phyloP scores from a whole-genome alignment of 2,329 filamentous ascomycete genomes.

The Clarireedia monteithiana region DNA sequence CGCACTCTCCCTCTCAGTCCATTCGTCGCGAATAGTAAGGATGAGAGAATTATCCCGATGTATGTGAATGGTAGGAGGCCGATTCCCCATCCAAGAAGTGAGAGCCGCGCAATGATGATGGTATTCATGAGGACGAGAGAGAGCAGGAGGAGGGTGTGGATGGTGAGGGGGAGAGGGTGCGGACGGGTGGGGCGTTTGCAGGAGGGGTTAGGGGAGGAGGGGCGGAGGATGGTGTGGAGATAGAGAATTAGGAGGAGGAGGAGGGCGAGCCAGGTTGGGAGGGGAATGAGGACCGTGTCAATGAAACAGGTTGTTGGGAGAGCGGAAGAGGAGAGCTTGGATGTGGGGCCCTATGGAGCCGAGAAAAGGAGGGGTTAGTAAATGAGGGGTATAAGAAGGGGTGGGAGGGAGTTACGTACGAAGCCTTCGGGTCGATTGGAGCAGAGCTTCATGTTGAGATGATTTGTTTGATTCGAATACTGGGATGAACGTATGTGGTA shows the following conservation, averaged over 20 bases:
- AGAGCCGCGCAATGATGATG: slow-evolving; percentile 29
- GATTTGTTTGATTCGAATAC: too few relatives aligned
- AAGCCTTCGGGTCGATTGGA: too few relatives aligned
- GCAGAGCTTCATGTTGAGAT: too few relatives aligned
- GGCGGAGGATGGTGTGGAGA: slow-evolving; percentile 14
- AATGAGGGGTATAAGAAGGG: too few relatives aligned
- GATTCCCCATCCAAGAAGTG: slow-evolving; percentile 27
- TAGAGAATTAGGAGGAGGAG: slow-evolving; percentile 22
- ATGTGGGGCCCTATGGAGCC: slow-evolving; percentile 26
- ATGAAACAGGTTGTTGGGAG: slow-evolving; percentile 32
- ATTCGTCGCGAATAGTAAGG: slow-evolving; percentile 20
- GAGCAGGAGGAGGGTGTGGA: slow-evolving; percentile 29
- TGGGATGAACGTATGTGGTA: too few relatives aligned
- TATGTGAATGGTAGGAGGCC: slow-evolving; percentile 30
- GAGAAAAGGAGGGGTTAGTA: too few relatives aligned
- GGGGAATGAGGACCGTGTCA: slow-evolving; percentile 30
- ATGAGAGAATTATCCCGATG: slow-evolving; percentile 25
- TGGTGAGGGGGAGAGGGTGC: slow-evolving; percentile 2
- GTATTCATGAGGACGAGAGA: slow-evolving; percentile 28
- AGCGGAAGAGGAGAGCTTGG: slow-evolving; percentile 27
- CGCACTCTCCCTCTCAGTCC: slow-evolving; percentile 17
- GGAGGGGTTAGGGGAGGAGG: slow-evolving; percentile 20
- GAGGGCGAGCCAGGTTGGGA: slow-evolving; percentile 30
- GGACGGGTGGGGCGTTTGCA: slow-evolving; percentile 12
- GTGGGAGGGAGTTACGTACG: too few relatives aligned